Evolutionary conservation across 2,329 filamentous ascomycete genomes (phyloP), one percentile per base, ranked within the genome.

Genomic region (Diaporthe sp.): DNA sequence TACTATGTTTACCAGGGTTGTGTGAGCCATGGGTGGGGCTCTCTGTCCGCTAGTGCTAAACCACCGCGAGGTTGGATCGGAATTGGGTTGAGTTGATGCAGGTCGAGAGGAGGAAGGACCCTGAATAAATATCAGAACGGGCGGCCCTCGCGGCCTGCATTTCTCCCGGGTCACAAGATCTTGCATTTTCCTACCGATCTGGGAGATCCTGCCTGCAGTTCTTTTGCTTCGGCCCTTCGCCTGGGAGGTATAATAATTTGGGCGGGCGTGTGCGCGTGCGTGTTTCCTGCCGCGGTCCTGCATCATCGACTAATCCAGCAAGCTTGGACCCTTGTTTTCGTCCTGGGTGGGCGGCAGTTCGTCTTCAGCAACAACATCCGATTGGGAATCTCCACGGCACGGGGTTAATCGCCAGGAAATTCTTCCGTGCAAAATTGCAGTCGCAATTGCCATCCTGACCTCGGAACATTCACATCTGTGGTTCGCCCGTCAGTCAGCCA

Each of bases 71-170:
- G 22, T 30, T 37, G 44, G 35, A 50, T 25, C 42, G 61, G 5
- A 25, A 51, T 32, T 30, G 6, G 19, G 44, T n/a, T n/a, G n/a
- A n/a, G 32, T 39, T 35, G 63, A 53, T 35, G 63, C 63, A n/a
- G 47, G 32, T 22, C 37, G 25, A 27, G 15, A 44, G n/a, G 4
- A 6, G 17, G 25, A 32, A 25, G 35, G 47, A 53, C 63, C 47
- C 63, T 68, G 44, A 51, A 66, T 53, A 66, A 66, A 68, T 68
- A 68, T 39, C 63, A 53, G 35, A 53, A 53, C 32, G 3, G 63
- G 27, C 32, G 35, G 47, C 47, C 47, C 59, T 53, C 50, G 27
- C 70, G 22, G 10, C 25, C 42, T 53, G 30, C 25, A 39, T 66
- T 42, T n/a, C 32, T 44, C 17, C 8, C 27, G 12, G 51, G 27